A percentile compares a stretch with the other conserved stretches of the same genome.
phyloP scores from a whole-genome alignment of 306 rosid species.

The Biancaea sappan region DNA sequence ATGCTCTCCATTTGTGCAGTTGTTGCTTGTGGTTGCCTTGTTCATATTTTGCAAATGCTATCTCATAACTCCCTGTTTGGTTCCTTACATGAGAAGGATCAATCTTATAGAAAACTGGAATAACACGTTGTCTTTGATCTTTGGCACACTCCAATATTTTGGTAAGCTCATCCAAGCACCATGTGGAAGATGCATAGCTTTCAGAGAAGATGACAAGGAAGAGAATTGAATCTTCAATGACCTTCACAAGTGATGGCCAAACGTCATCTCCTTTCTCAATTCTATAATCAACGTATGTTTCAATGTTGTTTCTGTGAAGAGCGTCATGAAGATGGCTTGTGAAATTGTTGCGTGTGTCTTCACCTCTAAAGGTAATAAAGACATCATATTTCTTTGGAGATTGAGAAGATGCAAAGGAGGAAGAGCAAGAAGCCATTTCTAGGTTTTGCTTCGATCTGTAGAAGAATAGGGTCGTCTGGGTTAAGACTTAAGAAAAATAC shows the following conservation, averaged over 20 bases:
- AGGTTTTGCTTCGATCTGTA: too few species aligned
- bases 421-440: too few species aligned
- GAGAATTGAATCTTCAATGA: background rate
- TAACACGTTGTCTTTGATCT: background rate
- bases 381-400: too few species aligned
- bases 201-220: slow-evolving; percentile 1
- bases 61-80: background rate
- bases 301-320: too few species aligned
- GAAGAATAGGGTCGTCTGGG: too few species aligned
- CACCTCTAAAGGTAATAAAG: too few species aligned
- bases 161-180: background rate
- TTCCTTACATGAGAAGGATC: slow-evolving; percentile 19
- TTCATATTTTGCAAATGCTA: background rate
- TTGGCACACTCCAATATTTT: background rate
- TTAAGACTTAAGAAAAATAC: too few species aligned
- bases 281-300: background rate
- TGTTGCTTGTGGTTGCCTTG: background rate
- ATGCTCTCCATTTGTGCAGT: background rate
- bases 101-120: slow-evolving; percentile 12
- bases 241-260: background rate
- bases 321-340: too few species aligned
- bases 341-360: too few species aligned
- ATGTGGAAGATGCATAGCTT: background rate
- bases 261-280: background rate
- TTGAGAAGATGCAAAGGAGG: too few species aligned